Evolutionary conservation across 805 yeast genomes (phyloP), one percentile per base, ranked within the genome.

Genomic region (Diddensiella caesifluorescens): DNA sequence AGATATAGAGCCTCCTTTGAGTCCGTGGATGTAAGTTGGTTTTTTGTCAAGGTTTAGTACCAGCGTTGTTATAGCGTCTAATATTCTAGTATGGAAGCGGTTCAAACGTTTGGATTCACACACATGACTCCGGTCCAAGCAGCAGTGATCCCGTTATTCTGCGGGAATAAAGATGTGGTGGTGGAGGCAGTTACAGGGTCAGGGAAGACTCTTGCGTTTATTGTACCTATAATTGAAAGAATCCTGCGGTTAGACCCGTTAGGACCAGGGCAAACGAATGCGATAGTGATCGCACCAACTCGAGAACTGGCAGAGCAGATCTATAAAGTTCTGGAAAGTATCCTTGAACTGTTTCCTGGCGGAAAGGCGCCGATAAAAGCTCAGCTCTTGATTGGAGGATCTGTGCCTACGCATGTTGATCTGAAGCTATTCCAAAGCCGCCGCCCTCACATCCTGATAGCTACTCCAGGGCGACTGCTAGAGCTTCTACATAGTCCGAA

Each of bases 171-270:
- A 56, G 98, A 92, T 63, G 96, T 92, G 3, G 92, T 92, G 5
- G 97, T 88, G 1, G 97, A 92, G 59, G 95, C 97, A 0, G 95
- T 87, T 1, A 92, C 98, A 0, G 98, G 98, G 0, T 88, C 97
- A 0, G 98, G 98, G n/a, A 92, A 92, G 60, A 92, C 98, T 0
- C 61, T 89, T n/a, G 83, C 97, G 2, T 92, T 84, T 65, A 77
- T 80, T 3, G 71, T 92, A 2, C 98, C 98, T 0, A 73, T 84
- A 1, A 55, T 88, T 3, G 90, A 88, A 53, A 80, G 79, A 51
- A 62, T 88, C 22, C 46, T 52, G 28, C 58, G 52, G 12, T 45
- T 70, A 4, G 55, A 58, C 2, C 16, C 38, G 22, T 41, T 63
- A 54, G 47, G 50, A 53, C 34, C 70, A 47, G 94, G 92, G 7